Base-by-base conservation (phyloP, 352 stramenopile species). In the Pythium biforme region DNA sequence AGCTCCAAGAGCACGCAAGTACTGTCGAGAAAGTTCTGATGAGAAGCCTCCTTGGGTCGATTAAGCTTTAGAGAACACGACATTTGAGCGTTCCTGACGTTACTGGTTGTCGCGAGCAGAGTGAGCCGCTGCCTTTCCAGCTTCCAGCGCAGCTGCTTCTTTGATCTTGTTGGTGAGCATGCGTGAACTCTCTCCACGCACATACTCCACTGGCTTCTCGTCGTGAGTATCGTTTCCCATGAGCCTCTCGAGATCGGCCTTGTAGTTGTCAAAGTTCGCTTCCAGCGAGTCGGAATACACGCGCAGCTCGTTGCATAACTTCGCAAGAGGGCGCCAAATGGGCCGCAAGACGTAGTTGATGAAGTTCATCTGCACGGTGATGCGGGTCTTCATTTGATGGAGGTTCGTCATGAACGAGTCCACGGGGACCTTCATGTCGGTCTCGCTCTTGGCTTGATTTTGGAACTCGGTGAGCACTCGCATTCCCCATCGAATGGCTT, bases 351-450 rank as follows among this genome's bases (percentile, higher is more conserved):
- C 78, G 65, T 88, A 93, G 62, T 87, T 85, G 64, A 88, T 84
- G 48, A 90, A 87, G 69, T 83, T 85, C 39, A 89, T 70, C 57
- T 92, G 81, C 31, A 90, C 78, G 10, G 72, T 86, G 20, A 89
- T 68, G 20, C 83, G 70, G 39, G 74, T 74, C 31, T 78, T 75
- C 20, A 73, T 70, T 41, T 68, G 71, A 1, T 89, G 72, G 37
- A 90, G 65, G n/a, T 81, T 76, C 20, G 81, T 73, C 85, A 94
- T 94, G 66, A 86, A 92, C 37, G 77, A 79, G 23, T 90, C 80
- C 4, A 74, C 74, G 2, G 70, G 11, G 10, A 96, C 60, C 4
- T 74, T 68, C 33, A 78, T 73, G 14, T 86, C 78, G 6, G 64
- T 57, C 64, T 94, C 86, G 17, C 70, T 63, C 12, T 69, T 55